Percentiles rank a stretch among this genome's conserved stretches.
phyloP scores from a whole-genome alignment of 2,329 filamentous ascomycete species.

The Cryphonectria carpinicola region DNA sequence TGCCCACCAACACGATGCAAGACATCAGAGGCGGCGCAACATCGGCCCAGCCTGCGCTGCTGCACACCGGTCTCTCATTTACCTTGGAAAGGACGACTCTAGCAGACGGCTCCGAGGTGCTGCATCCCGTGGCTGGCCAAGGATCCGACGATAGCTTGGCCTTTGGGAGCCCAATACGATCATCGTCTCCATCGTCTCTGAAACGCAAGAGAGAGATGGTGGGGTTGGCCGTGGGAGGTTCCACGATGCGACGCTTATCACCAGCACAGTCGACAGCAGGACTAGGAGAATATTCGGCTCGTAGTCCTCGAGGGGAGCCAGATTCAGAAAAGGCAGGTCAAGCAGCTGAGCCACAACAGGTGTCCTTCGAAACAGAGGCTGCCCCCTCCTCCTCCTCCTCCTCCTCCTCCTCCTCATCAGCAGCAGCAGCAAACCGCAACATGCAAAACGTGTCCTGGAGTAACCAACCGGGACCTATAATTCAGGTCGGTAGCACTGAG shows the following conservation, averaged over 20 bases:
- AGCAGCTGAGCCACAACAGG: background rate
- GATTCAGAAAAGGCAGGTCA: background rate
- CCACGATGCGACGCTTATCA: no score
- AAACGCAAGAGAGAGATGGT: constrained; percentile 23
- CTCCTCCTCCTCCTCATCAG: no score
- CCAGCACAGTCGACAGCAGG: background rate
- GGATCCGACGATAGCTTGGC: constrained; percentile 13
- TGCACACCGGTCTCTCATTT: constrained; percentile 17
- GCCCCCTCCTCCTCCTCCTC: background rate
- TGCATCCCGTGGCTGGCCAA: background rate
- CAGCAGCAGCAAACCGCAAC: no score
- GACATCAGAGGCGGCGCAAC: background rate
- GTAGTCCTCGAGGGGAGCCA: background rate
- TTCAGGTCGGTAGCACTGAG: background rate
- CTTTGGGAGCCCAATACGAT: constrained; percentile 8
- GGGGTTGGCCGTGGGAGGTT: background rate
- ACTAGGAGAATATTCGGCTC: background rate
- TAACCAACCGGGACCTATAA: background rate
- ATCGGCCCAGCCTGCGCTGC: background rate
- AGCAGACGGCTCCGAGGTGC: background rate
- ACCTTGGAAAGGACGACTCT: constrained; percentile 13
- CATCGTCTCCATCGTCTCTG: constrained; percentile 14
- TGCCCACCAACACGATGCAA: background rate
- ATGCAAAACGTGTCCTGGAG: background rate
- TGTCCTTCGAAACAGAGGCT: background rate